Conservation (phyloP, 2,329 filamentous ascomycete genomes). For the Aspergillus intermedius region DNA sequence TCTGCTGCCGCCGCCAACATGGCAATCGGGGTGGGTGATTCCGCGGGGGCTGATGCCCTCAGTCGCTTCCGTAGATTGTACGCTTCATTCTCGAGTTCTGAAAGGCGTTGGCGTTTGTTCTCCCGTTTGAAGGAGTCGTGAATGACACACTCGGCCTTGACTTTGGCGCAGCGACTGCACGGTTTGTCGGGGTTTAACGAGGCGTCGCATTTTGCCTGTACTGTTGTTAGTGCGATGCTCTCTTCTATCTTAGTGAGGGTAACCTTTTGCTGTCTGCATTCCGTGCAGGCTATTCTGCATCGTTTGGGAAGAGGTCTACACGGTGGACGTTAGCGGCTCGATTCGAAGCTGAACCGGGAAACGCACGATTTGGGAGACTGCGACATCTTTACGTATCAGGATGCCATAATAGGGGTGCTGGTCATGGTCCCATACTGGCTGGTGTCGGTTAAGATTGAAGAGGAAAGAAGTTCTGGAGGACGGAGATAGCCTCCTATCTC, state of each 20-base stretch:
- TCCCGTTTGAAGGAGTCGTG: conserved; percentile 39
- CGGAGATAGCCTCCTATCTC: not conserved
- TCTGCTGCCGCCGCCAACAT: conserved; percentile 27
- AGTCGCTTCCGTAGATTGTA: conserved; percentile 32
- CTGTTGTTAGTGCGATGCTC: not conserved
- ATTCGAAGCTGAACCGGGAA: not conserved
- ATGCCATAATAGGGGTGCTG: not conserved
- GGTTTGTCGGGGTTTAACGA: conserved; percentile 28
- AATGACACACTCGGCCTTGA: conserved; percentile 31
- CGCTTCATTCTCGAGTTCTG: conserved; percentile 33
- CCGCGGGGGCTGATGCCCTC: conserved; percentile 17
- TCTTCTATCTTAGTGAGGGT: not conserved
- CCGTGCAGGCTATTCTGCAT: conserved; percentile 38
- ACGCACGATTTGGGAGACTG: conserved; percentile 7
- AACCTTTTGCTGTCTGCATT: conserved; percentile 40
- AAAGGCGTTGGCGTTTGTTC: conserved; percentile 36
- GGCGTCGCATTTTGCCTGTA: conserved; percentile 35
- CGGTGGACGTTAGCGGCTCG: conserved; percentile 8
- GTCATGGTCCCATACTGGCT: not conserved
- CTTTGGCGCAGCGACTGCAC: conserved; percentile 34
- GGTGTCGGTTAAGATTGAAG: not conserved
- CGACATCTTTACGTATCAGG: not conserved
- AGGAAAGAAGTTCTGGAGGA: not conserved
- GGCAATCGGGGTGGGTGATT: conserved; percentile 19
- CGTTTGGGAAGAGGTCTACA: conserved; percentile 12